These are phyloP conservation scores for Sugiyamaella novakii DNA, from an alignment of 1,139 yeast genomes.

Conservation along the genomic window DNA sequence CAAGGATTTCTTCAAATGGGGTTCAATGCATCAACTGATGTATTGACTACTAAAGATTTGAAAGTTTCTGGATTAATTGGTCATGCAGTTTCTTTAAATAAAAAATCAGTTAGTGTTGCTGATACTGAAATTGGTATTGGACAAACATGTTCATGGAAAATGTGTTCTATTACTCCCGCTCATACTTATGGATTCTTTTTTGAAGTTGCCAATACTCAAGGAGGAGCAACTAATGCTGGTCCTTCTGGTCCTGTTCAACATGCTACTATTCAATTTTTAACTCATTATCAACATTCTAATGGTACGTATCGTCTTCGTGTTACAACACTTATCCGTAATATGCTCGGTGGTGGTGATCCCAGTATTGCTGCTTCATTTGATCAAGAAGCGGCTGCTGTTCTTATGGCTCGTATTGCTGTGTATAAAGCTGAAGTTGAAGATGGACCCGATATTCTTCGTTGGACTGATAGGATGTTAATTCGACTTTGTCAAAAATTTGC, in stretches of 20 bases:
- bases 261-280: conserved; percentile 68
- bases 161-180: conserved; percentile 83
- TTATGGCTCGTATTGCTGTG: conserved; percentile 92
- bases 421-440: conserved; percentile 81
- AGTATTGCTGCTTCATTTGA: conserved; percentile 72
- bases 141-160: conserved; percentile 84
- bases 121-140: conserved; percentile 95
- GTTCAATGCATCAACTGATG: conserved; percentile 67
- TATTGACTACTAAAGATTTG: conserved; percentile 84
- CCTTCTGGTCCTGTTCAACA: conserved; percentile 60
- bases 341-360: conserved; percentile 55
- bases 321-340: conserved; percentile 76
- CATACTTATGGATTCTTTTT: conserved; percentile 88
- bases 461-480: conserved; percentile 83
- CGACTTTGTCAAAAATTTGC: conserved; percentile 87
- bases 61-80: conserved; percentile 94
- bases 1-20: conserved; percentile 82
- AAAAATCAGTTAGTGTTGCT: conserved; percentile 61
- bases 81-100: conserved; percentile 75
- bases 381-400: conserved; percentile 97
- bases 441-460: conserved; percentile 70
- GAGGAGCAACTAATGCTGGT: conserved; percentile 38
- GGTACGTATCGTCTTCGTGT: conserved; percentile 79
- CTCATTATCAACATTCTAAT: conserved; percentile 70
- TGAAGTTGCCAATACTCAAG: conserved; percentile 57